Percentiles rank a stretch among this genome's conserved stretches.
These are phyloP conservation scores for Sugiyamaella xylanicola DNA, from an alignment of 1,139 yeast species.

Conservation along the genomic window DNA sequence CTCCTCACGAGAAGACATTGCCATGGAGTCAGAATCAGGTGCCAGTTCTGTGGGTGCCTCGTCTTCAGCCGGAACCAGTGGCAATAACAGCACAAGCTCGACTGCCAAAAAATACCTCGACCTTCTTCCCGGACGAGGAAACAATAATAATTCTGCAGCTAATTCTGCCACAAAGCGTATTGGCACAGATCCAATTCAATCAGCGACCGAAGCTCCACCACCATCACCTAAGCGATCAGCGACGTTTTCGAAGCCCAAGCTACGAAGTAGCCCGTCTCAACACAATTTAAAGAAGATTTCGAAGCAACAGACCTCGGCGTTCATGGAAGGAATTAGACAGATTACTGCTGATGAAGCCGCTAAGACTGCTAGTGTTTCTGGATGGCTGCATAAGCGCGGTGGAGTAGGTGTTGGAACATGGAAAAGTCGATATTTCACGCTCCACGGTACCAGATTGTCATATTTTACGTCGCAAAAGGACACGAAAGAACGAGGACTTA, in stretches of 20 bases:
- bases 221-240: conserved; percentile 22
- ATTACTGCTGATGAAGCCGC: conserved; percentile 79
- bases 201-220: conserved; percentile 16
- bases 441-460: conserved; percentile 91
- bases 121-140: conserved; percentile 13
- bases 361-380: conserved; percentile 73
- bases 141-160: not conserved
- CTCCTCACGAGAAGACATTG: conserved; percentile 10
- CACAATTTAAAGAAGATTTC: conserved; percentile 34
- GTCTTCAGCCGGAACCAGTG: not conserved
- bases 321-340: conserved; percentile 83
- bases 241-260: conserved; percentile 9
- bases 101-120: conserved; percentile 21
- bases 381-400: conserved; percentile 96
- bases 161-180: conserved; percentile 22
- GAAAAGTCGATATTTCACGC: conserved; percentile 85
- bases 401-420: conserved; percentile 83
- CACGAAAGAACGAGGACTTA: conserved; percentile 83
- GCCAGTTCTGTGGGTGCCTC: conserved; percentile 2
- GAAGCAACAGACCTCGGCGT: conserved; percentile 74
- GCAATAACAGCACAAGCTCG: conserved; percentile 1
- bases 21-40: conserved; percentile 6
- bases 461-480: conserved; percentile 83
- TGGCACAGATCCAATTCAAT: conserved; percentile 27
- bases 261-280: conserved; percentile 34